Conservation (phyloP, 176 grass and related monocot genomes). For the Dactylis glomerata region DNA sequence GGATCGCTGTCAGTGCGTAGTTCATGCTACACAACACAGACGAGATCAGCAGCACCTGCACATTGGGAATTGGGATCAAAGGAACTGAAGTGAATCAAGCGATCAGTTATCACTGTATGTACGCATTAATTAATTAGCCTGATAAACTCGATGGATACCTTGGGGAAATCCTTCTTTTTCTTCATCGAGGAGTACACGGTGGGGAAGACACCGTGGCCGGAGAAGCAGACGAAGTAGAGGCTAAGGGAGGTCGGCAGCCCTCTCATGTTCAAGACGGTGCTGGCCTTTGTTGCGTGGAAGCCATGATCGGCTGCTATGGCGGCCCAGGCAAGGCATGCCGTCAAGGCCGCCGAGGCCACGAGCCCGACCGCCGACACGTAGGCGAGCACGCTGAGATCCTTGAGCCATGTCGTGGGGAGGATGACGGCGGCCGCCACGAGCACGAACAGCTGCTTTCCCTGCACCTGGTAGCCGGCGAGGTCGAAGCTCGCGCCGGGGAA, state of each 20-base stretch:
- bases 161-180: slow-evolving; percentile 41
- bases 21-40: slow-evolving; percentile 39
- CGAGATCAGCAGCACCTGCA: slow-evolving; percentile 42
- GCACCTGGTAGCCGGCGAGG: slow-evolving; percentile 21
- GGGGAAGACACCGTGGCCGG: slow-evolving; percentile 49
- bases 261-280: slow-evolving; percentile 34
- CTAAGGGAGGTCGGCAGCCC: slow-evolving; percentile 38
- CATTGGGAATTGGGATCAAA: background rate
- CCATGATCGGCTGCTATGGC: slow-evolving; percentile 21
- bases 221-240: slow-evolving; percentile 47
- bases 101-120: background rate
- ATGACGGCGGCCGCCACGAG: slow-evolving; percentile 27
- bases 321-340: slow-evolving; percentile 40
- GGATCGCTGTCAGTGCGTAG: slow-evolving; percentile 39
- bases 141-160: slow-evolving; percentile 16
- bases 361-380: slow-evolving; percentile 45
- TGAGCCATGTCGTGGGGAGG: slow-evolving; percentile 49
- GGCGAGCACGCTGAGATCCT: slow-evolving; percentile 32
- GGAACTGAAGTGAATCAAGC: background rate
- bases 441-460: slow-evolving; percentile 45
- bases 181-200: slow-evolving; percentile 46
- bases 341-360: slow-evolving; percentile 38
- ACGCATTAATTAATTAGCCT: background rate
- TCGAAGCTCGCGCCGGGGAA: background rate
- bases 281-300: slow-evolving; percentile 28